Conservation (phyloP, 108 stramenopile genomes). For the Discostella pseudostelligera region DNA sequence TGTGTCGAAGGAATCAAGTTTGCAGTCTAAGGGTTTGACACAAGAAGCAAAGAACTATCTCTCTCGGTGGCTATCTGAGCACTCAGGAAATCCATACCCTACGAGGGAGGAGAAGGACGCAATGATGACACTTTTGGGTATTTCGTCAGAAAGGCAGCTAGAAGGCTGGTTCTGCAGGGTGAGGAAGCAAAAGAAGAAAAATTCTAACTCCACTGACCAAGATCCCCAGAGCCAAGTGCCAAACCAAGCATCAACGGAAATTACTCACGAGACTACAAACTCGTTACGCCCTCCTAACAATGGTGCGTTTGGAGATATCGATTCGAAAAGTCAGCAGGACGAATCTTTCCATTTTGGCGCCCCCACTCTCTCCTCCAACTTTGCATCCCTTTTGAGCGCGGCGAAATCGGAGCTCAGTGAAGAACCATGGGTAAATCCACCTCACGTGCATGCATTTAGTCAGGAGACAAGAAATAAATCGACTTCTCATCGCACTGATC, state of each 20-base stretch:
- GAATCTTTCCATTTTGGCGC: neutral
- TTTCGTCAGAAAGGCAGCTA: constrained; percentile 22
- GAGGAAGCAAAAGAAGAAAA: constrained; percentile 19
- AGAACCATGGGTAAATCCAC: neutral
- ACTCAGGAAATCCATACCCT: constrained; percentile 37
- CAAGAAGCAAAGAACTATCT: constrained; percentile 36
- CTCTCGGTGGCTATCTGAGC: constrained; percentile 30
- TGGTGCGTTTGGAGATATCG: neutral
- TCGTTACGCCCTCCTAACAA: neutral
- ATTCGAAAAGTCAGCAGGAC: neutral
- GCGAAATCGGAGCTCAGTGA: constrained; percentile 5
- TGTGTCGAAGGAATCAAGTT: neutral
- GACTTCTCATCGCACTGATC: neutral
- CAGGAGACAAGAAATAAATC: neutral
- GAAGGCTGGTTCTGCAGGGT: constrained; percentile 35
- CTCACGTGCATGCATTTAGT: neutral
- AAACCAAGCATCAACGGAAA: neutral
- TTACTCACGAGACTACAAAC: neutral
- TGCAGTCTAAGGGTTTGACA: constrained; percentile 19
- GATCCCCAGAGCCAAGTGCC: neutral
- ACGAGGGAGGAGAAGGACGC: constrained; percentile 33
- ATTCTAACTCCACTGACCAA: constrained; percentile 1
- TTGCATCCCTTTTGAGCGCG: constrained; percentile 21
- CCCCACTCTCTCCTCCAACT: constrained; percentile 1
- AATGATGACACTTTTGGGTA: constrained; percentile 33